Evolutionary conservation across 108 stramenopile genomes (phyloP), one percentile per base, ranked within the genome.

Genomic region (Hondaea fermentalgiana): DNA sequence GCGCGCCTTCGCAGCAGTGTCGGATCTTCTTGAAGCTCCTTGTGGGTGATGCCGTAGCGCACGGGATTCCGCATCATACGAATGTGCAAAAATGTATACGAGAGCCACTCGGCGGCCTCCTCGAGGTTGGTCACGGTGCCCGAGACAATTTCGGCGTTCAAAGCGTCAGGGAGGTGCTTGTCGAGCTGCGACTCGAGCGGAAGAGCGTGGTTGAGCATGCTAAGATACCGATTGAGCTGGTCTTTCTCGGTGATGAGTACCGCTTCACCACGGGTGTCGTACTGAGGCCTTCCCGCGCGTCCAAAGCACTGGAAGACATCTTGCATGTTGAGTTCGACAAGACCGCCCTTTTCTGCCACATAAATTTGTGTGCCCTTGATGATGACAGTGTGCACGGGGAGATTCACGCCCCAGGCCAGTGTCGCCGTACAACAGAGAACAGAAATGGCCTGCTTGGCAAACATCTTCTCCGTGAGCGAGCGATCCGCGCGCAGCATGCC

Each of bases 261-360:
- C 5, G 98, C 99, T 89, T 99, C 98, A 57, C 99, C 99, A 43
- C 93, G 94, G 1, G 94, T 96, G 90, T 99, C 99, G 91, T 96
- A 99, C 93, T 97, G 97, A 25, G 98, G 98, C 5, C 98, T 95
- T 10, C 98, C 98, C 8, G 98, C 98, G 21, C 99, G 91, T 44
- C 99, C 99, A 88, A 99, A 99, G 59, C 98, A 98, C 91, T 99
- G 99, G 76, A 97, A 94, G 10, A 99, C 97, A 89, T 99, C 99
- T n/a, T 98, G 93, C 71, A 99, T 97, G 59, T 94, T 95, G 60
- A 99, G 91, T 87, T 99, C 98, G 17, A 96, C 94, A 59, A 94
- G 94, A 35, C 96, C 97, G 21, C 99, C 99, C 90, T 97, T 98
- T 83, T 99, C 98, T 43, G 98, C 97, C 90, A 97, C 97, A 95